A percentile compares a stretch with the other conserved stretches of the same genome.
Evolutionary conservation across 176 grass and related monocot genomes (phyloP).

Genomic region (Hyparrhenia diplandra): DNA sequence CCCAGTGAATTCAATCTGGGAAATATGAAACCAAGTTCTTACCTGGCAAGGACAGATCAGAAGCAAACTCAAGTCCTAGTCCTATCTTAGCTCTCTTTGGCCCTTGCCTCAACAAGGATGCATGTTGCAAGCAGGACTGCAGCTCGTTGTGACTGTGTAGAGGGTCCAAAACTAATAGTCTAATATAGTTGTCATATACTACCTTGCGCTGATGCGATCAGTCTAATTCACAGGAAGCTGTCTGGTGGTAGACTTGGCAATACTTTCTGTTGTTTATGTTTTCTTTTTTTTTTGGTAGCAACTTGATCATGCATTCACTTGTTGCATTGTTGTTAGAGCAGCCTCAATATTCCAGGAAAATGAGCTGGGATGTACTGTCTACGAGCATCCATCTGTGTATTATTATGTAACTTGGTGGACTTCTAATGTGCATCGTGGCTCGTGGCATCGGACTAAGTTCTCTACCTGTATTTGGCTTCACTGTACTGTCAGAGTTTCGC

Average conservation of each 20-base stretch:
- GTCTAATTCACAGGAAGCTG: slow-evolving; percentile 8
- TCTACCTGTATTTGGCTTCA: not conserved
- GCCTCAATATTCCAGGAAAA: not conserved
- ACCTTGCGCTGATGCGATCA: not conserved
- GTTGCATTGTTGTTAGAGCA: not conserved
- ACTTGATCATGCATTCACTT: slow-evolving; percentile 17
- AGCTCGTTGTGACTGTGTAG: slow-evolving; percentile 29
- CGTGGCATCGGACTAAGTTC: slow-evolving; percentile 8
- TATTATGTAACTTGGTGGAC: slow-evolving; percentile 7
- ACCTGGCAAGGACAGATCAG: not conserved
- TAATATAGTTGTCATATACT: slow-evolving; percentile 12
- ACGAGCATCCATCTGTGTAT: not conserved
- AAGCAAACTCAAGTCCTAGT: not conserved
- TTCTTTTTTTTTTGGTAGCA: slow-evolving; percentile 8
- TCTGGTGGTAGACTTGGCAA: slow-evolving; percentile 9
- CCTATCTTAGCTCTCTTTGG: not conserved
- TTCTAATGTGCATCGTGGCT: slow-evolving; percentile 17
- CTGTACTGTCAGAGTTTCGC: not conserved
- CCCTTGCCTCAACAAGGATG: slow-evolving; percentile 33
- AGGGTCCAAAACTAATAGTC: slow-evolving; percentile 4
- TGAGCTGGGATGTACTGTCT: not conserved
- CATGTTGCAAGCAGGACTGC: slow-evolving; percentile 31
- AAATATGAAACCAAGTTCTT: not conserved
- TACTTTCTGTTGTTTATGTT: slow-evolving; percentile 21
- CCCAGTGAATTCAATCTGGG: slow-evolving; percentile 24